Base-by-base conservation (phyloP, 495 filamentous ascomycete species). In the Hypoxylon lienhwacheense region DNA sequence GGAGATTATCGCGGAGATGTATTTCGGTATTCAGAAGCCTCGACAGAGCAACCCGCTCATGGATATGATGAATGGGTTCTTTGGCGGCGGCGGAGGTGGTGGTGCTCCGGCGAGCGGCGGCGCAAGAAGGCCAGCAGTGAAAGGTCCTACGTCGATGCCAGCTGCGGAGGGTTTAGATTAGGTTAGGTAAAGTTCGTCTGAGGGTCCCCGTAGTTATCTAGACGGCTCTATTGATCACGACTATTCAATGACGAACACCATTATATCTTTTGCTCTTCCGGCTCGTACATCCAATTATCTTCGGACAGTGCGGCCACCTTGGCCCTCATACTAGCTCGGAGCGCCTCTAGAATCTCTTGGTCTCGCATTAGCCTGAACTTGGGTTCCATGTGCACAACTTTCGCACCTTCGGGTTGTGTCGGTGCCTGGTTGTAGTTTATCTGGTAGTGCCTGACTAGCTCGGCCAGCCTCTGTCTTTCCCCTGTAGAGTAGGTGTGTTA, bases 51-150 rank as follows among this genome's bases (percentile, higher is more conserved):
- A 96, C 66, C 91, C 90, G 5, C 67, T 97, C 59, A 79, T 97
- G 63, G 95, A 97, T 62, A 97, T 99, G 90, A 95, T 97, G 91
- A 88, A 91, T 2, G 88, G 82, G 55, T 83, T 99, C 80, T 85
- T 97, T 67, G 90, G 90, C 5, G 90, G 90, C 42, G 83, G 81
- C 5, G 80, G 74, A 17, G 57, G 55, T 7, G 66, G 68, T 54
- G 63, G 77, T 57, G 70, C 69, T 66, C 64, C 73, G 61, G 70
- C 54, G 39, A 49, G 65, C 26, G 62, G 67, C 21, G 66, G 58
- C 69, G 46, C 74, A 10, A 72, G 65, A 37, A 72, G 73, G 28
- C 73, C 73, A 40, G 66, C 73, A 5, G 47, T 73, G 15, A 70
- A 75, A 41, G 70, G 72, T 49, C 73, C 76, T 36, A 70, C 76